These are phyloP conservation scores for Mucor indicus DNA, from an alignment of 371 early-diverging fungal species.

Conservation along the genomic window DNA sequence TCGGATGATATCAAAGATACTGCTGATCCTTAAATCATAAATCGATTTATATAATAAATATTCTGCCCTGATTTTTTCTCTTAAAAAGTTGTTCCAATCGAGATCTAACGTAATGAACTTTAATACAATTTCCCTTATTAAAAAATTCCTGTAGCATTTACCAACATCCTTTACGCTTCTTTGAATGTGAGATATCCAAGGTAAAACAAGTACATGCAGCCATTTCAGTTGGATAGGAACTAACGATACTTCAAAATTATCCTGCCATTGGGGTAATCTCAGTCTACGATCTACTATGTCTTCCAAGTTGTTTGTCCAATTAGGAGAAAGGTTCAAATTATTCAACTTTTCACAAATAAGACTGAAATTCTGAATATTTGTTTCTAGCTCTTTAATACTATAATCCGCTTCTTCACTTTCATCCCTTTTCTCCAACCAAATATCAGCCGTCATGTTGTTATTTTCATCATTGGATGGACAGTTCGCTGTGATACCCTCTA, in stretches of 20 bases:
- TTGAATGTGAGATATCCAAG: conserved; percentile 18
- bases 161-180: neutral
- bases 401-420: neutral
- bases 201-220: conserved; percentile 18
- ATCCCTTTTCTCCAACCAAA: neutral
- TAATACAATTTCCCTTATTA: too few relatives aligned
- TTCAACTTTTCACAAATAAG: conserved; percentile 8
- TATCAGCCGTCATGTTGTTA: neutral
- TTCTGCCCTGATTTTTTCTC: conserved; percentile 17
- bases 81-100: conserved; percentile 15
- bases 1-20: conserved; percentile 38
- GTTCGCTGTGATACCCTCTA: neutral
- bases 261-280: neutral
- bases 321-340: neutral
- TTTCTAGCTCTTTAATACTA: neutral
- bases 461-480: neutral
- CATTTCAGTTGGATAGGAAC: conserved; percentile 15
- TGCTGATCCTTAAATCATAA: conserved; percentile 10
- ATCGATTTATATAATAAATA: conserved; percentile 18
- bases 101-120: neutral
- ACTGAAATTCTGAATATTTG: neutral
- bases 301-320: conserved; percentile 11
- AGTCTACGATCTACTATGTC: conserved; percentile 3
- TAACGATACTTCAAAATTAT: conserved; percentile 1
- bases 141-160: neutral